phyloP scores from a whole-genome alignment of 2,329 filamentous ascomycete species.

The Acrodontium crateriforme region DNA sequence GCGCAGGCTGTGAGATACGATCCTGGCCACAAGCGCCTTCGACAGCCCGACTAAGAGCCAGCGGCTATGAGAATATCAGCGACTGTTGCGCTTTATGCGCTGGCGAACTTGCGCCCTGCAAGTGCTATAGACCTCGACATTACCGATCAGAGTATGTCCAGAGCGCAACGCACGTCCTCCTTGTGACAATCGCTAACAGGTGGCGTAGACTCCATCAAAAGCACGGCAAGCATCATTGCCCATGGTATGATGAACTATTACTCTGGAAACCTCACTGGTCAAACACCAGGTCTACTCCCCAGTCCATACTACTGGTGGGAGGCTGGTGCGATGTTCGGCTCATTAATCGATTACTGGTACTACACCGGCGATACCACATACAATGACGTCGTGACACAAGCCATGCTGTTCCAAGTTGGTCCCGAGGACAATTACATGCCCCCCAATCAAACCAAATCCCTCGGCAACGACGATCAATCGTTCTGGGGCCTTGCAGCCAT shows the following conservation, averaged over 20 bases:
- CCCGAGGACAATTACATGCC: conserved; percentile 46
- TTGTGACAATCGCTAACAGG: too few relatives aligned
- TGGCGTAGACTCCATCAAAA: conserved; percentile 27
- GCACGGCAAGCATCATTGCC: conserved; percentile 29
- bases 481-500: conserved; percentile 46
- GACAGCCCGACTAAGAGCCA: too few relatives aligned
- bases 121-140: conserved; percentile 13
- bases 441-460: conserved; percentile 21
- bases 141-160: conserved; percentile 4
- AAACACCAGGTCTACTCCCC: conserved; percentile 42
- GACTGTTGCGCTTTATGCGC: neutral
- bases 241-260: conserved; percentile 40
- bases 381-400: conserved; percentile 41
- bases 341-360: conserved; percentile 57
- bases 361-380: conserved; percentile 51
- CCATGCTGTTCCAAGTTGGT: conserved; percentile 48
- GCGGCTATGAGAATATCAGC: too few relatives aligned
- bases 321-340: conserved; percentile 48
- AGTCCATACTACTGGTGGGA: conserved; percentile 66
- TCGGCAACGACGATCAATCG: conserved; percentile 44
- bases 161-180: too few relatives aligned
- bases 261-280: conserved; percentile 36
- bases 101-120: conserved; percentile 4
- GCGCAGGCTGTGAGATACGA: too few relatives aligned
- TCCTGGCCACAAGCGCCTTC: too few relatives aligned